A percentile compares a stretch with the other conserved stretches of the same genome.
phyloP scores from a whole-genome alignment of 2,329 filamentous ascomycete species.

The Verticillium albo-atrum region DNA sequence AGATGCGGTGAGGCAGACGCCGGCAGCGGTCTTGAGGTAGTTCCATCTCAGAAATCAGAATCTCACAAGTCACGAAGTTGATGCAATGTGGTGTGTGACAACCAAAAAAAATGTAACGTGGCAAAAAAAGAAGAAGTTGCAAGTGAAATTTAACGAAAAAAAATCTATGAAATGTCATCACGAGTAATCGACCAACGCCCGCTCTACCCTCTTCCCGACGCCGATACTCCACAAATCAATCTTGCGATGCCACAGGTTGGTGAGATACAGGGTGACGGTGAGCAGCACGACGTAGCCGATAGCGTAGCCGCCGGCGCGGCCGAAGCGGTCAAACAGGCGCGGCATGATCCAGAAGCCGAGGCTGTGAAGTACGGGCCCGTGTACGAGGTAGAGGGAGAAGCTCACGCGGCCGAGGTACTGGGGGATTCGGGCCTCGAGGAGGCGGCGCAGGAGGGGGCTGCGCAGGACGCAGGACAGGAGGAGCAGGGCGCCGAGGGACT shows the following conservation, averaged over 20 bases:
- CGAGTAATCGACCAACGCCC: slow-evolving; percentile 16
- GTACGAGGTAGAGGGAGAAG: slow-evolving; percentile 36
- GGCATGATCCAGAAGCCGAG: slow-evolving; percentile 30
- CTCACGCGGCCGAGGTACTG: slow-evolving; percentile 35
- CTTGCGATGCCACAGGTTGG: slow-evolving; percentile 28
- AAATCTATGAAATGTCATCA: too few relatives aligned
- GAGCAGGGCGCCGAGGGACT: slow-evolving; percentile 30
- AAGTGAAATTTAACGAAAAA: background rate
- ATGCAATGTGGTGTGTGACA: background rate
- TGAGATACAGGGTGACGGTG: slow-evolving; percentile 25
- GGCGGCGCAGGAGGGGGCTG: slow-evolving; percentile 19
- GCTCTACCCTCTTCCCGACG: slow-evolving; percentile 30
- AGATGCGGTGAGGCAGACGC: slow-evolving; percentile 2
- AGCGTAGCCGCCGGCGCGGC: slow-evolving; percentile 20
- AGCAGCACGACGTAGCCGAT: slow-evolving; percentile 27
- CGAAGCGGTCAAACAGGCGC: slow-evolving; percentile 30
- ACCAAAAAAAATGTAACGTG: background rate
- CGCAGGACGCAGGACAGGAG: slow-evolving; percentile 29
- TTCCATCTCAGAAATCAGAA: background rate
- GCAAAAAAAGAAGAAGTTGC: background rate
- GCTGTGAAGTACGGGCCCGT: slow-evolving; percentile 22
- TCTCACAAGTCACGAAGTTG: background rate
- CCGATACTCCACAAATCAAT: slow-evolving; percentile 31
- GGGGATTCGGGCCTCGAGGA: slow-evolving; percentile 24
- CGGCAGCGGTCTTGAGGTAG: background rate